phyloP scores from a whole-genome alignment of 768 basidiomycete genomes.

The Collybia nuda region DNA sequence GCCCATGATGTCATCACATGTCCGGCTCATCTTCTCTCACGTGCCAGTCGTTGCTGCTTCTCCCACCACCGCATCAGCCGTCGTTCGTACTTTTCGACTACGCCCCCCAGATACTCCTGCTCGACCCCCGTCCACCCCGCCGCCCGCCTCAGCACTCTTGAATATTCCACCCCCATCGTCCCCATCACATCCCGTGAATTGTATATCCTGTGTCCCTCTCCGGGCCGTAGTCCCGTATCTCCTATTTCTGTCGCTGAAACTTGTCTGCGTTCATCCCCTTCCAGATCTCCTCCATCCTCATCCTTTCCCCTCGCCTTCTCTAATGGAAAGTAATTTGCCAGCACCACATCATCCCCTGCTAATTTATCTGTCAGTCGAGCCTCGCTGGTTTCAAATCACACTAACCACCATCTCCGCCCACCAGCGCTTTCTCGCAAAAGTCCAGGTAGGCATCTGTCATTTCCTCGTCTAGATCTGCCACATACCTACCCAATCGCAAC shows the following conservation, averaged over 20 bases:
- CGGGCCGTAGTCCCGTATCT: slow-evolving; percentile 39
- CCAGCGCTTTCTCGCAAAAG: slow-evolving; percentile 55
- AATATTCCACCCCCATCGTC: slow-evolving; percentile 48
- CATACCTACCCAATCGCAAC: slow-evolving; percentile 40
- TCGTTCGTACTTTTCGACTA: slow-evolving; percentile 69
- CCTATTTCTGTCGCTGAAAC: slow-evolving; percentile 7
- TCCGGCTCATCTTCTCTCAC: slow-evolving; percentile 9
- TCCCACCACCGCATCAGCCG: slow-evolving; percentile 55
- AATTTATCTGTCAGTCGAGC: slow-evolving; percentile 9
- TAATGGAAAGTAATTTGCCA: slow-evolving; percentile 44
- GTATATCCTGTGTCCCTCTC: slow-evolving; percentile 64
- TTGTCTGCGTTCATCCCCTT: background rate
- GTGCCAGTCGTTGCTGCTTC: slow-evolving; percentile 15
- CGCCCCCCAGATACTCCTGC: slow-evolving; percentile 46
- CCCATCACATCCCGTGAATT: slow-evolving; percentile 69
- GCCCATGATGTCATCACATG: background rate
- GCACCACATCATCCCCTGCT: slow-evolving; percentile 17
- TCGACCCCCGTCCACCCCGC: slow-evolving; percentile 57
- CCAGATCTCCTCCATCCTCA: background rate
- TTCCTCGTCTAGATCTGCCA: slow-evolving; percentile 48
- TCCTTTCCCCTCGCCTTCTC: slow-evolving; percentile 4
- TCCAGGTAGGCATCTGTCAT: slow-evolving; percentile 63
- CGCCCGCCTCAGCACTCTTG: slow-evolving; percentile 48
- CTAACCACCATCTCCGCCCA: slow-evolving; percentile 34
- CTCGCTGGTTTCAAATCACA: slow-evolving; percentile 4